phyloP scores from a whole-genome alignment of 352 stramenopile species.

The Globisporangium canariense region DNA sequence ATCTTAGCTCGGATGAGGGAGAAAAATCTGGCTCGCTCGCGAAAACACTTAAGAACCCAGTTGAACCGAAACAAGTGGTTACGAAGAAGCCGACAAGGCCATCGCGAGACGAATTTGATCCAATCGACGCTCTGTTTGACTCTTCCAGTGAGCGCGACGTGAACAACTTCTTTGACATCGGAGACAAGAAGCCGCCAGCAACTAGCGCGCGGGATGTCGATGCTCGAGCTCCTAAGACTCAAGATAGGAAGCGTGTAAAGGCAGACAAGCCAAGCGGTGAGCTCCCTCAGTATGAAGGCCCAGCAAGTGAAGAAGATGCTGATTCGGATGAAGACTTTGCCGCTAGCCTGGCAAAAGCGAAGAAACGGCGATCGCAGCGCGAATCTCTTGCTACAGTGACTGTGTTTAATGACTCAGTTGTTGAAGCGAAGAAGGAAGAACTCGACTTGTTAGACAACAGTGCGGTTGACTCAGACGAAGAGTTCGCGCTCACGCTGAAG shows the following conservation, averaged over 20 bases:
- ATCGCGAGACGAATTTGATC: slow-evolving; percentile 27
- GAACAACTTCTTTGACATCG: slow-evolving; percentile 22
- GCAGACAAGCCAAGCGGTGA: neutral
- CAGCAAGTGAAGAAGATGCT: slow-evolving; percentile 1
- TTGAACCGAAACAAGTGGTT: slow-evolving; percentile 1
- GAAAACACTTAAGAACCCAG: neutral
- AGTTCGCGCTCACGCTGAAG: slow-evolving; percentile 8
- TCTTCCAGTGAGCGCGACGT: slow-evolving; percentile 45
- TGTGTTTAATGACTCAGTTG: neutral
- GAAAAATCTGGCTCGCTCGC: slow-evolving; percentile 6
- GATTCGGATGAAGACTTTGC: slow-evolving; percentile 39
- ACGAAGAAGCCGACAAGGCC: slow-evolving; percentile 10
- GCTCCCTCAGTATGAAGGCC: neutral
- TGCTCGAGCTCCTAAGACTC: neutral
- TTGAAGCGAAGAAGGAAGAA: neutral
- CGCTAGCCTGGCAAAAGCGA: slow-evolving; percentile 30
- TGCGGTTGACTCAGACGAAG: slow-evolving; percentile 8
- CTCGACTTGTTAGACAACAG: neutral
- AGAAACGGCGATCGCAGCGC: slow-evolving; percentile 1
- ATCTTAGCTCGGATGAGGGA: slow-evolving; percentile 9
- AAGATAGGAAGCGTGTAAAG: slow-evolving; percentile 1
- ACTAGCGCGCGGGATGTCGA: neutral
- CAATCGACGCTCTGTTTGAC: slow-evolving; percentile 73
- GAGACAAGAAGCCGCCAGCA: neutral
- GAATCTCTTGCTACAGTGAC: neutral